phyloP scores from a whole-genome alignment of 768 basidiomycete genomes.

The Boletus subparvulus region DNA sequence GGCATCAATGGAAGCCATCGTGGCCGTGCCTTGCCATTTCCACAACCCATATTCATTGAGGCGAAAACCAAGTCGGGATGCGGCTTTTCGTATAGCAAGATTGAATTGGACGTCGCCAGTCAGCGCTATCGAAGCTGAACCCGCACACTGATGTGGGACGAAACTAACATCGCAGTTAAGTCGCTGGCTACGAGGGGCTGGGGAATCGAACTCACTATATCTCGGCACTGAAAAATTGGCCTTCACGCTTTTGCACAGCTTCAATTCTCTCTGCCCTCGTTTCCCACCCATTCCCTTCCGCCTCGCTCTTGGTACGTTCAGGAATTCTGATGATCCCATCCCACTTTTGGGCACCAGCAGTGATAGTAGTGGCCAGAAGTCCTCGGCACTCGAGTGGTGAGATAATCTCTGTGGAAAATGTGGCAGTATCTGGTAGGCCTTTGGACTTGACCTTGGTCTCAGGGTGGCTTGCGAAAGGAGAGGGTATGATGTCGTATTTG shows the following conservation, averaged over 20 bases:
- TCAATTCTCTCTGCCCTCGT: slow-evolving; percentile 23
- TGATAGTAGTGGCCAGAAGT: slow-evolving; percentile 41
- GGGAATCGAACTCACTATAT: slow-evolving; percentile 26
- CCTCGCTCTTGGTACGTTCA: slow-evolving; percentile 17
- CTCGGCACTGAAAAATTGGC: slow-evolving; percentile 40
- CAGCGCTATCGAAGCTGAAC: slow-evolving; percentile 50
- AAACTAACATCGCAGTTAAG: slow-evolving; percentile 10
- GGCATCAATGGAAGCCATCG: background rate
- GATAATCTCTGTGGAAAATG: slow-evolving; percentile 40
- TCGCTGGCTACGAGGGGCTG: background rate
- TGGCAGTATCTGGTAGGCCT: slow-evolving; percentile 10
- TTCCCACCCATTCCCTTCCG: slow-evolving; percentile 28
- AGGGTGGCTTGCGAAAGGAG: slow-evolving; percentile 14
- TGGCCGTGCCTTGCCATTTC: slow-evolving; percentile 42
- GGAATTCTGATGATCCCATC: slow-evolving; percentile 54
- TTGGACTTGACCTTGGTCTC: slow-evolving; percentile 9
- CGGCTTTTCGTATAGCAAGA: slow-evolving; percentile 41
- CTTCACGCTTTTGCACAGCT: slow-evolving; percentile 29
- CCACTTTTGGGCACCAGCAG: slow-evolving; percentile 41
- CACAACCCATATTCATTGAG: slow-evolving; percentile 67
- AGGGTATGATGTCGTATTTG: slow-evolving; percentile 13
- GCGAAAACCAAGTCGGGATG: slow-evolving; percentile 44
- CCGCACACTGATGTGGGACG: slow-evolving; percentile 32
- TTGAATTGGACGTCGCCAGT: slow-evolving; percentile 59
- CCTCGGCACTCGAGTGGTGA: slow-evolving; percentile 45